Base-by-base conservation (phyloP, 2,329 filamentous ascomycete species). In the Fusarium sp. region DNA sequence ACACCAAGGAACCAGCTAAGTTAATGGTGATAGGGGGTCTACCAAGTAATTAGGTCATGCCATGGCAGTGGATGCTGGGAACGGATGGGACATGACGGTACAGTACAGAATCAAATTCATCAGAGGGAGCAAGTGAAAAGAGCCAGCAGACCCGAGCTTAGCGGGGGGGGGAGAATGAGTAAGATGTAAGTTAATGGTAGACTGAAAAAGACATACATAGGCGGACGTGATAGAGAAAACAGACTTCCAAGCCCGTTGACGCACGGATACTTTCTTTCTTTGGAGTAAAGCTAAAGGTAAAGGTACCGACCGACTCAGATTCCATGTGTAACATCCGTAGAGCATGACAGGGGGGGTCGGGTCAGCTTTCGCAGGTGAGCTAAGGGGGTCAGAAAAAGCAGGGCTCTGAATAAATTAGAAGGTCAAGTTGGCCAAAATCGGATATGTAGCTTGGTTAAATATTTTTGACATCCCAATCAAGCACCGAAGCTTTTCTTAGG, bases 301-400 rank as follows among this genome's bases (percentile, higher is more conserved):
- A 73, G 66, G 70, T 70, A 70, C 64, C 61, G 54, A 57, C 65
- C 70, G 51, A 73, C 73, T 74, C 70, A 74, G 65, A 74, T 74
- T 76, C 62, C 67, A 77, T 76, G 74, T 77, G 72, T 68, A 72
- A 76, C 74, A 75, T 73, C 66, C 48, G 55, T 39, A 41, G 67
- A 47, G 35, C 41, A 57, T 28, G 33, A 54, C 61, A 59, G 61
- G 63, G 63, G 44, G 41, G 39, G 31, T 33, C 28, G 58, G 66
- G 53, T 54, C 65, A 64, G 50, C 35, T 51, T 53, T 61, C 33
- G 57, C 63, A 62, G 66, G 64, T 56, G 47, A 50, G 47, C n/a
- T 51, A 13, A 20, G 30, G n/a, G 22, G 13, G n/a, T 26, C 33
- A 51, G 48, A 51, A 51, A 51, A 35, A n/a, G 13, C 7, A 12